Conservation (phyloP, 192 early-diverging fungal genomes). For the Funneliformis mosseae region DNA sequence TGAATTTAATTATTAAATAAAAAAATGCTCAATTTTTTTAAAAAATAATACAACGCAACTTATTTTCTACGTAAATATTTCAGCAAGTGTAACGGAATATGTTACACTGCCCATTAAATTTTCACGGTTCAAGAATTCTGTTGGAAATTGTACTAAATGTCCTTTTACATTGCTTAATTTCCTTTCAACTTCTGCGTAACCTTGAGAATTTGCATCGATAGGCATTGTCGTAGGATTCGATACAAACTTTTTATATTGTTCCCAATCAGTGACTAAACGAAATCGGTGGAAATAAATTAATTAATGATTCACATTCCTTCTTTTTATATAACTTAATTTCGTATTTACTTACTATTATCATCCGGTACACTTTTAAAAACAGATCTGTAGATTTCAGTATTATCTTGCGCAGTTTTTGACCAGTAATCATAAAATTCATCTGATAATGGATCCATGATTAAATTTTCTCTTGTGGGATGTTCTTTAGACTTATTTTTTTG, state of each 20-base stretch:
- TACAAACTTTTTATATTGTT: slow-evolving; percentile 52
- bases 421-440: slow-evolving; percentile 61
- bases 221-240: slow-evolving; percentile 47
- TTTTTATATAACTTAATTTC: not conserved
- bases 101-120: slow-evolving; percentile 26
- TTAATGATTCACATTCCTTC: not conserved
- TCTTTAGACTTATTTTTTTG: not conserved
- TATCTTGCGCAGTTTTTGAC: slow-evolving; percentile 67
- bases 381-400: slow-evolving; percentile 71
- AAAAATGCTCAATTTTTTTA: too few relatives aligned
- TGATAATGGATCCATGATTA: slow-evolving; percentile 71
- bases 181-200: slow-evolving; percentile 37
- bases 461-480: slow-evolving; percentile 34
- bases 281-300: not conserved
- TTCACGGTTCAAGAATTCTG: slow-evolving; percentile 40
- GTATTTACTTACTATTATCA: slow-evolving; percentile 61
- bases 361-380: slow-evolving; percentile 88
- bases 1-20: too few relatives aligned
- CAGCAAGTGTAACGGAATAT: not conserved
- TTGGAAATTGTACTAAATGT: slow-evolving; percentile 42
- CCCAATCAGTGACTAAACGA: slow-evolving; percentile 52
- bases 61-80: not conserved
- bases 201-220: slow-evolving; percentile 32
- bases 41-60: too few relatives aligned
- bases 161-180: slow-evolving; percentile 44